phyloP scores from a whole-genome alignment of 306 rosid species.

The Arachis stenosperma region DNA sequence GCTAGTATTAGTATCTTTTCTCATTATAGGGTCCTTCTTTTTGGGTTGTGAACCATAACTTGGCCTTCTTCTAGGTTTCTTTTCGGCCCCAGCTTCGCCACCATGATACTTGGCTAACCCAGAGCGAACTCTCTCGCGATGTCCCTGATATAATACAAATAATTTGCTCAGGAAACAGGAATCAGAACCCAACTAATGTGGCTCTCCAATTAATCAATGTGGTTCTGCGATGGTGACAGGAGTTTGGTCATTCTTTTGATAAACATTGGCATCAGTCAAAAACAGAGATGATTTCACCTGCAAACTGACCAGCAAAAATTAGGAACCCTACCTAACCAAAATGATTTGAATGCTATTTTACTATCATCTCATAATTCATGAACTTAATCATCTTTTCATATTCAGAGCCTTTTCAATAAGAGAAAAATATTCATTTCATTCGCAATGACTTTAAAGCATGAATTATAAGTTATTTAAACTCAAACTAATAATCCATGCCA shows the following conservation, averaged over 20 bases:
- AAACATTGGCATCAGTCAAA: constrained; percentile 20
- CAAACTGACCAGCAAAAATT: constrained; percentile 1
- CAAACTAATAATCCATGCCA: constrained; percentile 66
- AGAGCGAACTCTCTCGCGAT: constrained; percentile 76
- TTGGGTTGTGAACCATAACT: constrained; percentile 40
- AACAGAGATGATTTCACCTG: constrained; percentile 70
- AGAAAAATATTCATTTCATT: no score
- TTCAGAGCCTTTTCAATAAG: no score
- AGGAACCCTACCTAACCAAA: no score
- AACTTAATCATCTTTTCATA: no score
- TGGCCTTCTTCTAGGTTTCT: constrained; percentile 67
- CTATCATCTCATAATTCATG: no score
- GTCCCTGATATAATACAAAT: constrained; percentile 51
- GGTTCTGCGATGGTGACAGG: constrained; percentile 77
- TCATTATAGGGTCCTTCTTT: constrained; percentile 55
- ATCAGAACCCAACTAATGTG: not conserved
- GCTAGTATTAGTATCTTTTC: constrained; percentile 37
- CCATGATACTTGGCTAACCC: constrained; percentile 76
- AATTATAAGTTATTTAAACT: no score
- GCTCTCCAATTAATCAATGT: not conserved
- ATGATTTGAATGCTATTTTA: no score
- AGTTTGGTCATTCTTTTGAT: constrained; percentile 52
- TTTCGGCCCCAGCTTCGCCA: constrained; percentile 53
- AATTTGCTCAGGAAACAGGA: constrained; percentile 26
- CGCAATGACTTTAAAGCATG: no score